phyloP scores from a whole-genome alignment of 129 eudicot genomes.

The Solidago caesia region DNA sequence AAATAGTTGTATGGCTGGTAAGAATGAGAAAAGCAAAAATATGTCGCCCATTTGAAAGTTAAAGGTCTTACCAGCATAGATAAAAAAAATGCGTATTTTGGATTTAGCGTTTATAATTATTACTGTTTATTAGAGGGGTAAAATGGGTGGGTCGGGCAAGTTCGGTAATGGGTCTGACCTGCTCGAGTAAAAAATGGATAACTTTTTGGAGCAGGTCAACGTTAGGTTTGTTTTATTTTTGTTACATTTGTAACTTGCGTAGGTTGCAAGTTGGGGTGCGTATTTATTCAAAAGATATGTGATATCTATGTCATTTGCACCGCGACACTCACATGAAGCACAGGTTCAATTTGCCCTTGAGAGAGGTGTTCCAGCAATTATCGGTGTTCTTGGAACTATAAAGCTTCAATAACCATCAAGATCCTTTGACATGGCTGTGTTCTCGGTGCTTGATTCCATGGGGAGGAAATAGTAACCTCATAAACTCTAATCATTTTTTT shows the following conservation, averaged over 20 bases:
- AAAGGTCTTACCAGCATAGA: no score
- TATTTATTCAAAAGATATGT: conserved; percentile 43
- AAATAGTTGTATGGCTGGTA: conserved; percentile 51
- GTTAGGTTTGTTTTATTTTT: no score
- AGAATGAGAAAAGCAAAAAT: no score
- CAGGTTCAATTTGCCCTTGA: conserved; percentile 55
- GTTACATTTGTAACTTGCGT: not conserved
- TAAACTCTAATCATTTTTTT: no score
- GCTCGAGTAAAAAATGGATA: no score
- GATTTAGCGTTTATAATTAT: no score
- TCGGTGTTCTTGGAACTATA: conserved; percentile 59
- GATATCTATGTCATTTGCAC: conserved; percentile 53
- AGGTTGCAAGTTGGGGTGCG: conserved; percentile 61
- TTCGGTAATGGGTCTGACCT: no score
- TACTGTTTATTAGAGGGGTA: no score
- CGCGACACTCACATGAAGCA: conserved; percentile 50
- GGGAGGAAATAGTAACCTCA: conserved; percentile 40
- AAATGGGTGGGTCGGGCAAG: no score
- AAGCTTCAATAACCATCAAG: conserved; percentile 57
- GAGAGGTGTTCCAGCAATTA: conserved; percentile 51
- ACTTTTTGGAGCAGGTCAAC: no score
- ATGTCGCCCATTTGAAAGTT: no score
- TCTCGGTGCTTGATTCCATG: conserved; percentile 57
- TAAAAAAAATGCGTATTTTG: no score
- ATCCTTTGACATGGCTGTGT: conserved; percentile 56